phyloP scores from a whole-genome alignment of 768 basidiomycete species.

The Collybiopsis luxurians region DNA sequence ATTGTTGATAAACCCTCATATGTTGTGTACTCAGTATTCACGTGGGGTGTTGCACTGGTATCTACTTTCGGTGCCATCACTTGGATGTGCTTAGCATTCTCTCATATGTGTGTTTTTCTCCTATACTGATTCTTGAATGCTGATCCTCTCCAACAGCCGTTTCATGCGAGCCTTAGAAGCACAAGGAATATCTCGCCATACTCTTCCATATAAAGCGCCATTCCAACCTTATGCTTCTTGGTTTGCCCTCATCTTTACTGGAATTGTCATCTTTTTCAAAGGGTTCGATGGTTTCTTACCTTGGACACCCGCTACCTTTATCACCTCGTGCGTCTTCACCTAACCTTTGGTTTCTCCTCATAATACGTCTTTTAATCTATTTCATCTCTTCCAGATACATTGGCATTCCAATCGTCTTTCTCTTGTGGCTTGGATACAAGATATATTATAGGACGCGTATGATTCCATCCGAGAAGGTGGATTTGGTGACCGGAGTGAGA shows the following conservation, averaged over 20 bases:
- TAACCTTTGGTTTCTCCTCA: not conserved
- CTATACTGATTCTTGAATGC: not conserved
- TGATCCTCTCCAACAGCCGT: conserved; percentile 21
- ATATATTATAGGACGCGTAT: conserved; percentile 30
- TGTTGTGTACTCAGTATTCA: conserved; percentile 41
- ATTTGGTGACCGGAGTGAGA: conserved; percentile 56
- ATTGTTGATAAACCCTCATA: not conserved
- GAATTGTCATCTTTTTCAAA: conserved; percentile 57
- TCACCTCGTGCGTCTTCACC: conserved; percentile 44
- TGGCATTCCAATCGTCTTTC: conserved; percentile 38
- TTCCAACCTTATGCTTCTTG: conserved; percentile 61
- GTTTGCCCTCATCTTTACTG: conserved; percentile 53
- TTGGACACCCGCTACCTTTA: conserved; percentile 53
- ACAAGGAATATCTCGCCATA: conserved; percentile 39
- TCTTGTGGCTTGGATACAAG: conserved; percentile 42
- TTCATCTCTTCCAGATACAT: conserved; percentile 30
- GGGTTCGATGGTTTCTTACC: conserved; percentile 50
- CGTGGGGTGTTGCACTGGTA: conserved; percentile 48
- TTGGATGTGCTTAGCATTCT: conserved; percentile 52
- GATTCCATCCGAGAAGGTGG: conserved; percentile 48
- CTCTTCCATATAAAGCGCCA: conserved; percentile 53
- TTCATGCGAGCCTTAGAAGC: conserved; percentile 45
- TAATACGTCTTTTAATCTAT: no score
- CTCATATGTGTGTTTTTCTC: conserved; percentile 50
- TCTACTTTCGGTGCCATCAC: conserved; percentile 47